Base-by-base conservation (phyloP, 208 protist species). In the Leishmania gerbilli region DNA sequence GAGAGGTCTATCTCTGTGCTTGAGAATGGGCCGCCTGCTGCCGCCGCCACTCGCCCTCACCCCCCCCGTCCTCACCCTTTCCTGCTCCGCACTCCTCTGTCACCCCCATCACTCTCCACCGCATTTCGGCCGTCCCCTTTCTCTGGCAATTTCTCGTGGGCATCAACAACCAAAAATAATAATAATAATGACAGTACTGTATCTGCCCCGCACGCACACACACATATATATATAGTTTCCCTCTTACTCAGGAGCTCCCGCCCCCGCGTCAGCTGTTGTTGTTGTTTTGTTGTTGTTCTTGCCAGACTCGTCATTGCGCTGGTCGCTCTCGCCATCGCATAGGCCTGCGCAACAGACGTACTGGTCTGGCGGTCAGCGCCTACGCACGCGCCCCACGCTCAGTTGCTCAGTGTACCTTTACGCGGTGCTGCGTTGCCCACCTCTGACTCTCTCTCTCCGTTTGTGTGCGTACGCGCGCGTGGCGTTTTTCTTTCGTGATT, bases 41-140 rank as follows among this genome's bases (percentile, higher is more conserved):
- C 72, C 56, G 55, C 47, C 74, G 68, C 74, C 56, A 69, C 55
- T 55, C 64, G 58, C 24, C 65, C 11, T 76, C 68, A 68, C 78
- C 75, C 34, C 34, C 34, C 34, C 68, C 56, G 17, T 81, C 75
- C 27, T 76, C 67, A 65, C 79, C 34, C 34, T 76, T 58, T 24
- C 21, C 55, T 58, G 55, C 58, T 31, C 58, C 58, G 27, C 58
- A 34, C 58, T 67, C 62, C 31, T 37, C 62, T 40, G 31, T 40
- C 62, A 37, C 11, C 4, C 31, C 11, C 62, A 6, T 31, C 31
- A 40, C 62, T 67, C 62, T 17, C 62, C 13, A 40, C 17, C 62
- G 0, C 62, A 17, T 8, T 67, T 67, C 17, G 62, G 8, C 3
- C 62, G 9, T 31, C 15, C 62, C n/a, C n/a, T 17, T 40, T 37